Evolutionary conservation across 2,329 filamentous ascomycete species (phyloP), one percentile per base, ranked within the genome.

Genomic region (Nigrospora oryzae): DNA sequence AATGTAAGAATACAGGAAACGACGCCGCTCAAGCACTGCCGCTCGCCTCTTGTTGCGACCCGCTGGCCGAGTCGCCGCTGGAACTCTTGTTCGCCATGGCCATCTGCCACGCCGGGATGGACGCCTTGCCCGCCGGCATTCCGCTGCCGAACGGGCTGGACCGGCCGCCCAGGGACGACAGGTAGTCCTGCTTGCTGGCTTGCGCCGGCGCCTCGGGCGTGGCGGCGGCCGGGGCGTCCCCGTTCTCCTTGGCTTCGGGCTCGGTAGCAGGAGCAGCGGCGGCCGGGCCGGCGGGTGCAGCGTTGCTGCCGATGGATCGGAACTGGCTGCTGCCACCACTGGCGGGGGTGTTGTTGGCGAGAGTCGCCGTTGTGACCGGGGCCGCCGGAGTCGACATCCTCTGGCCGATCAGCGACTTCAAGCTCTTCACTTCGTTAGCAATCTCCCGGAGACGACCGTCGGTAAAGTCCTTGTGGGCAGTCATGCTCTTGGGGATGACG

Each of bases 401-500:
- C 62, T 83, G 79, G 37, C 74, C 70, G 56, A 98, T 80, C 43
- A 98, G 73, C 3, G 87, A 86, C 75, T 96, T 97, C 56, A 98
- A 70, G 62, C 90, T 96, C 71, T 86, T 89, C 56, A 98, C 74
- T 66, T 98, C 93, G 7, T 75, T 78, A 53, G 87, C 86, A 53
- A 98, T 79, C 56, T 97, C 93, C 63, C 83, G 85, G 47, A 98
- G 70, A 40, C 89, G 77, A 52, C 73, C 77, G 60, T 97, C 90
- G 23, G 86, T 88, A 44, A 81, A 75, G 49, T 91, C 86, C 66
- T 91, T 91, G 60, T 96, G 89, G 43, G 84, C 85, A 51, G 93
- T 83, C 56, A 98, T 77, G 2, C 90, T 90, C 63, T 86, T 88
- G 8, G 94, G 93, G 44, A 98, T 89, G 42, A 86, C 73, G 52